A percentile compares a stretch with the other conserved stretches of the same genome.
These are phyloP conservation scores for Fusarium miscanthi DNA, from an alignment of 2,329 filamentous ascomycete species.

Conservation along the genomic window DNA sequence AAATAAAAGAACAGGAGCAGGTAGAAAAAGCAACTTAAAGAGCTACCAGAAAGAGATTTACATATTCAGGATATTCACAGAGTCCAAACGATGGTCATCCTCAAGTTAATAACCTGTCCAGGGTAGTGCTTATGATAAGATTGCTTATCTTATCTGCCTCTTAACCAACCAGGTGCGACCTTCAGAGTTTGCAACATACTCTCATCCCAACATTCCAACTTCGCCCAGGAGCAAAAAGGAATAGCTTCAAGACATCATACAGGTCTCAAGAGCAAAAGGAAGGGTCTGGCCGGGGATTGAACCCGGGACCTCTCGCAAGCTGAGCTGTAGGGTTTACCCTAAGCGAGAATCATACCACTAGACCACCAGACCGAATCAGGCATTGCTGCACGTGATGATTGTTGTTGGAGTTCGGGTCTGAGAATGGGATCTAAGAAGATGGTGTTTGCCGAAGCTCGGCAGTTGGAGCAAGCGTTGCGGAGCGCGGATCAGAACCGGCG, in stretches of 20 bases:
- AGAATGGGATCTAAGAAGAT: rapidly evolving
- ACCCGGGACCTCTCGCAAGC: conserved; percentile 59
- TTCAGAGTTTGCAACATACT: background rate
- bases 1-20: background rate
- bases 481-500: background rate
- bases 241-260: rapidly evolving
- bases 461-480: background rate
- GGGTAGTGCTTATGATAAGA: background rate
- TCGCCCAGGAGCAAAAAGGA: background rate
- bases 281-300: conserved; percentile 59
- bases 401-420: rapidly evolving
- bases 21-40: rapidly evolving
- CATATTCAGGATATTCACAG: rapidly evolving
- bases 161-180: background rate
- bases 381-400: background rate
- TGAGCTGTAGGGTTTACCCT: conserved; percentile 60
- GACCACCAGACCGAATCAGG: conserved; percentile 60
- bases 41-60: rapidly evolving
- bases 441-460: background rate
- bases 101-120: background rate
- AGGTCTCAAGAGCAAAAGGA: conserved; percentile 29
- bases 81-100: rapidly evolving
- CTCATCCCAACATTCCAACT: background rate
- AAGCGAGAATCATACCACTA: conserved; percentile 79
- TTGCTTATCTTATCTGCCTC: background rate